These are phyloP conservation scores for Penicillium oxalicum DNA, from an alignment of 2,329 filamentous ascomycete genomes.

Conservation along the genomic window DNA sequence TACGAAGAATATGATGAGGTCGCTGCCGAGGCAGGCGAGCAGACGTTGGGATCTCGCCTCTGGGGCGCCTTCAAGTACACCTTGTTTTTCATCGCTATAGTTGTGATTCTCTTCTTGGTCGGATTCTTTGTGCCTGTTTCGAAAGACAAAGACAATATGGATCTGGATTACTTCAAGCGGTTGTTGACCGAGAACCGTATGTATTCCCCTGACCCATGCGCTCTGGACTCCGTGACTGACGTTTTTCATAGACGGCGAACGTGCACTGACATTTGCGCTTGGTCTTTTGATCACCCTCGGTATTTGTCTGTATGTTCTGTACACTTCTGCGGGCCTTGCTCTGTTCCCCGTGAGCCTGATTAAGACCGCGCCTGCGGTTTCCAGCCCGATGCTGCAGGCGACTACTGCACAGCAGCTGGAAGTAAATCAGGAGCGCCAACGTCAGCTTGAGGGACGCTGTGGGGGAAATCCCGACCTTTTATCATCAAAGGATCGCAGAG, in stretches of 20 bases:
- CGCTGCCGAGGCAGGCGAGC: conserved; percentile 70
- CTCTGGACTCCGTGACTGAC: background rate
- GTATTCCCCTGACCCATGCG: conserved; percentile 20
- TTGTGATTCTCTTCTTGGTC: conserved; percentile 74
- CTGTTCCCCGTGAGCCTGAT: conserved; percentile 85
- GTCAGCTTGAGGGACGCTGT: conserved; percentile 82
- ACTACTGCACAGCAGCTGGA: conserved; percentile 75
- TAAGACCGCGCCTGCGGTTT: conserved; percentile 82
- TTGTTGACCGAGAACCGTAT: conserved; percentile 73
- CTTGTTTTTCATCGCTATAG: conserved; percentile 68
- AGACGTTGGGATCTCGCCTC: conserved; percentile 65
- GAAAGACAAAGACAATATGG: conserved; percentile 58
- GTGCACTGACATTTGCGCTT: conserved; percentile 81
- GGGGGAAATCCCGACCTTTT: conserved; percentile 68
- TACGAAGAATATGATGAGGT: conserved; percentile 96
- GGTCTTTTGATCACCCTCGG: conserved; percentile 85
- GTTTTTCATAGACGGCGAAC: conserved; percentile 63
- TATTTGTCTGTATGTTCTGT: conserved; percentile 77
- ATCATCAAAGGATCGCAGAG: conserved; percentile 77
- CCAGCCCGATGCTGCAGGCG: conserved; percentile 69
- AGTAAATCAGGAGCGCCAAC: conserved; percentile 82
- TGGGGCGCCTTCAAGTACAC: conserved; percentile 90
- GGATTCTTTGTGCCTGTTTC: conserved; percentile 90
- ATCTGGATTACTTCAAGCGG: conserved; percentile 87
- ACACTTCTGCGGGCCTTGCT: conserved; percentile 83